Evolutionary conservation across 2,329 filamentous ascomycete genomes (phyloP).

Genomic region (Scopulariopsis brevicaulis): DNA sequence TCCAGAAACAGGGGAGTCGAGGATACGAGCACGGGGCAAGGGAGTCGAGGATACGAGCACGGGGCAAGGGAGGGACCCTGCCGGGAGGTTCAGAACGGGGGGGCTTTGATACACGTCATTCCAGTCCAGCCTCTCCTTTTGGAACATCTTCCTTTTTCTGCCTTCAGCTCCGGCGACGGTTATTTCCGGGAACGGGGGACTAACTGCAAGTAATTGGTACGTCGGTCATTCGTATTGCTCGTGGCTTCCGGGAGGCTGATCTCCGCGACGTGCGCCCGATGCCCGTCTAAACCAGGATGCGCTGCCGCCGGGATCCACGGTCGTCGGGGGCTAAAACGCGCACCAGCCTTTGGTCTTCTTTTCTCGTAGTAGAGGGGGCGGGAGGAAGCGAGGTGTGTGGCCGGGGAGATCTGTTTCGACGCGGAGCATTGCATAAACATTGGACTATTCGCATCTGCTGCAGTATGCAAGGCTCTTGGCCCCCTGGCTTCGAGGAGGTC

Average conservation of each 20-base stretch:
- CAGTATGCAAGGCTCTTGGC: neutral
- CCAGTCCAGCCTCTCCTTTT: neutral
- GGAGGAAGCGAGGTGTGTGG: neutral
- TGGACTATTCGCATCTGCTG: neutral
- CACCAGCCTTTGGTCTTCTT: neutral
- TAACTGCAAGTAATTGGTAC: neutral
- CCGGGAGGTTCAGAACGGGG: neutral
- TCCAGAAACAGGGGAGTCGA: neutral
- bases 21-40: neutral
- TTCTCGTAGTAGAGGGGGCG: neutral
- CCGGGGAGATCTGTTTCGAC: neutral
- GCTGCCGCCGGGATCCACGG: neutral
- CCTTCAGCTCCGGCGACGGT: too few species aligned
- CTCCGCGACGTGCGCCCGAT: neutral
- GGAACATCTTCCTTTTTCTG: neutral
- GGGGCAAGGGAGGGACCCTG: neutral
- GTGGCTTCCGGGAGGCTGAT: neutral
- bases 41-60: neutral
- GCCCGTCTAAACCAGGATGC: neutral
- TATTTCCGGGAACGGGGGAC: neutral
- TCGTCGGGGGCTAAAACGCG: neutral
- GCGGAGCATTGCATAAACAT: neutral
- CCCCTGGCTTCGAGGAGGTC: neutral
- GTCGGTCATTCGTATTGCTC: neutral
- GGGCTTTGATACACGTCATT: neutral